A percentile compares a stretch with the other conserved stretches of the same genome.
These are phyloP conservation scores for Calonectria pteridis DNA, from an alignment of 2,329 filamentous ascomycete genomes.

Conservation along the genomic window DNA sequence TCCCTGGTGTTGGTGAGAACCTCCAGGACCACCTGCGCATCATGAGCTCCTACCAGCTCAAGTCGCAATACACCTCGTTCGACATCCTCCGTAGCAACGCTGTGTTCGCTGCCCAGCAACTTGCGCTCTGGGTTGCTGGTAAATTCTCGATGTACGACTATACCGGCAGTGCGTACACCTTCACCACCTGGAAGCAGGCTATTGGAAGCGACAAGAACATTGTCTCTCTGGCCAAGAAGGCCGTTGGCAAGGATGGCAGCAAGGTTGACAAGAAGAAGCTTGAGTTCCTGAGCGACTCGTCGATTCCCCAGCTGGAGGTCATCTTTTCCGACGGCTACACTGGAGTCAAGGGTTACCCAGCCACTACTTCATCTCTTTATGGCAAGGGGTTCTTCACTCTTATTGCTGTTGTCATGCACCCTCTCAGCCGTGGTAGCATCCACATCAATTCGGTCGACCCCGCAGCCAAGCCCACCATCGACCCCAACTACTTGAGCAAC, in stretches of 20 bases:
- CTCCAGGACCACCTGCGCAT: conserved; percentile 51
- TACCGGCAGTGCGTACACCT: conserved; percentile 35
- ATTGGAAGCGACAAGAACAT: conserved; percentile 30
- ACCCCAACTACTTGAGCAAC: conserved; percentile 44
- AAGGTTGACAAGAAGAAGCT: conserved; percentile 55
- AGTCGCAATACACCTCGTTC: conserved; percentile 26
- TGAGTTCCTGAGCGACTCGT: conserved; percentile 49
- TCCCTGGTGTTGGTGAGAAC: conserved; percentile 28
- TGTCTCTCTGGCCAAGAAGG: conserved; percentile 34
- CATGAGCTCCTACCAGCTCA: conserved; percentile 49
- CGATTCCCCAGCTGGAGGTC: conserved; percentile 44
- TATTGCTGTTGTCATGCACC: conserved; percentile 71
- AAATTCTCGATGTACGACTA: conserved; percentile 38
- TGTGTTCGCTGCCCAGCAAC: conserved; percentile 30
- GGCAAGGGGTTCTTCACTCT: conserved; percentile 56
- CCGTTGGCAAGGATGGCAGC: conserved; percentile 43
- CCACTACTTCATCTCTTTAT: conserved; percentile 38
- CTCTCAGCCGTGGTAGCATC: conserved; percentile 56
- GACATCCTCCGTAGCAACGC: conserved; percentile 37
- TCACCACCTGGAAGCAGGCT: conserved; percentile 39
- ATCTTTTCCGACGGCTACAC: conserved; percentile 48
- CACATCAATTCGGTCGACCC: conserved; percentile 37
- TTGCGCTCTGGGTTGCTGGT: conserved; percentile 36
- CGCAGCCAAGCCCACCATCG: conserved; percentile 36
- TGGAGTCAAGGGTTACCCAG: conserved; percentile 45